These are phyloP conservation scores for Melampsora americana DNA, from an alignment of 1,284 basidiomycete genomes.

Conservation along the genomic window DNA sequence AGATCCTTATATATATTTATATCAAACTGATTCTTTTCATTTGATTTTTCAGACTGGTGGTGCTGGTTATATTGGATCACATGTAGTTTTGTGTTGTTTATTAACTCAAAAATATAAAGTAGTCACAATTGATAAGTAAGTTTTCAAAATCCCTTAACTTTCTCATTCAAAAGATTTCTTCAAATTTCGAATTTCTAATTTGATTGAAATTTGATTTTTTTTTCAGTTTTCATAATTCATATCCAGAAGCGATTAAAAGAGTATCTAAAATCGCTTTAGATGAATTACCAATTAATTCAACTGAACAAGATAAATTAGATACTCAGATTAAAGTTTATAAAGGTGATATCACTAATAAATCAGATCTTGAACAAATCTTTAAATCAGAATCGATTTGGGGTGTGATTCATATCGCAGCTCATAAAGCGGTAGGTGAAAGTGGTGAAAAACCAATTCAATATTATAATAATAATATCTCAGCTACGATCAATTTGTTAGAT, in stretches of 20 bases:
- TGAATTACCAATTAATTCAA: conserved; percentile 64
- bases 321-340: conserved; percentile 67
- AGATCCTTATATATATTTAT: too few relatives aligned
- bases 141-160: too few relatives aligned
- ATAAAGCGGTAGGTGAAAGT: conserved; percentile 98
- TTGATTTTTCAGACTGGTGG: conserved; percentile 63
- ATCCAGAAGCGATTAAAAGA: conserved; percentile 67
- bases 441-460: conserved; percentile 88
- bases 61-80: conserved; percentile 83
- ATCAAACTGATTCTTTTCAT: too few relatives aligned
- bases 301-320: conserved; percentile 58
- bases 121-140: conserved; percentile 76
- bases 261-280: conserved; percentile 74
- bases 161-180: too few relatives aligned
- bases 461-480: conserved; percentile 85
- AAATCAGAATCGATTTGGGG: conserved; percentile 89
- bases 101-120: conserved; percentile 84
- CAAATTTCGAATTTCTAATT: too few relatives aligned
- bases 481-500: conserved; percentile 72
- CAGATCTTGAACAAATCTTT: conserved; percentile 72
- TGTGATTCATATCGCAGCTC: conserved; percentile 91
- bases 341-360: conserved; percentile 71
- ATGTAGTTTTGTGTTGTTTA: conserved; percentile 80
- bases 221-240: conserved; percentile 80
- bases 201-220: too few relatives aligned